Percentiles rank a stretch among this genome's conserved stretches.
These are phyloP conservation scores for Penicillium vulpinum DNA, from an alignment of 2,329 filamentous ascomycete species.

Conservation along the genomic window DNA sequence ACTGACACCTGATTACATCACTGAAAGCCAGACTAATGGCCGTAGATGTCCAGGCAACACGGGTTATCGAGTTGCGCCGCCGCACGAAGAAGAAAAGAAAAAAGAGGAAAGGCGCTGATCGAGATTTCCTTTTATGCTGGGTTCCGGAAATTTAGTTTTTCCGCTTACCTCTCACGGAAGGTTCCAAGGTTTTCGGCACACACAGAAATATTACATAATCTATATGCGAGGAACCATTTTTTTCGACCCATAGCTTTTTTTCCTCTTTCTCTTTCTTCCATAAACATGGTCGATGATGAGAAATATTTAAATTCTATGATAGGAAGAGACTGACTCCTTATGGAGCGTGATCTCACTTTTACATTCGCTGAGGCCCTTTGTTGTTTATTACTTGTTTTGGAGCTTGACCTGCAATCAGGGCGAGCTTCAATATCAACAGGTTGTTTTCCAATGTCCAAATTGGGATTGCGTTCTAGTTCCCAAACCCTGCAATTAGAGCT, in stretches of 20 bases:
- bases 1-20: constrained; percentile 70
- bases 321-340: constrained; percentile 51
- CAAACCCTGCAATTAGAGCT: neutral
- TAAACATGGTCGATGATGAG: constrained; percentile 46
- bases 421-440: neutral
- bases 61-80: constrained; percentile 73
- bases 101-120: constrained; percentile 34
- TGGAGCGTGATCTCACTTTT: constrained; percentile 43
- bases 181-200: constrained; percentile 1
- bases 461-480: neutral
- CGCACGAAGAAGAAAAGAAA: constrained; percentile 71
- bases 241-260: constrained; percentile 9
- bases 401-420: neutral
- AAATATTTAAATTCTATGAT: constrained; percentile 45
- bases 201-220: constrained; percentile 19
- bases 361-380: constrained; percentile 44
- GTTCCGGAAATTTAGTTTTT: constrained; percentile 15
- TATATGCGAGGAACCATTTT: constrained; percentile 8
- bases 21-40: constrained; percentile 30
- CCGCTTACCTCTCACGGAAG: neutral
- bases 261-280: constrained; percentile 23
- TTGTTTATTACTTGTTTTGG: constrained; percentile 9
- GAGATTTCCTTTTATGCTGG: constrained; percentile 22
- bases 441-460: neutral
- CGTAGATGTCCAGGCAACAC: constrained; percentile 73